These are phyloP conservation scores for Avena sativa DNA, from an alignment of 176 grass and related monocot species.

Conservation along the genomic window DNA sequence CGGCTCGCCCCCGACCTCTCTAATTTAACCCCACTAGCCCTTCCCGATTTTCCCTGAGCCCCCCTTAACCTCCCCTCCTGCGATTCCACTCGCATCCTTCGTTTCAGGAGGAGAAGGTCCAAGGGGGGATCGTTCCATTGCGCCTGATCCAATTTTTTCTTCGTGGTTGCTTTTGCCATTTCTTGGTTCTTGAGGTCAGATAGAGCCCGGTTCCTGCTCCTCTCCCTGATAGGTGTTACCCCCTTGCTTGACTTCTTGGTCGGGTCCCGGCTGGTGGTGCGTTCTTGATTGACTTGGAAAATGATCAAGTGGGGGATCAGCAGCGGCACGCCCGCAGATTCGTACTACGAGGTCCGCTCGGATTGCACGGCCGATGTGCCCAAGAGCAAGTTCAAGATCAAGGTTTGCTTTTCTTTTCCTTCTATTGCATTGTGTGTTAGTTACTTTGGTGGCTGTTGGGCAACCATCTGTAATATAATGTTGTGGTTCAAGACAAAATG, in stretches of 20 bases:
- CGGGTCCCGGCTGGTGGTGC: constrained; percentile 18
- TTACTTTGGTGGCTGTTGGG: constrained; percentile 17
- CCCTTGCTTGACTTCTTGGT: not conserved
- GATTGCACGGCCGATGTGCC: constrained; percentile 82
- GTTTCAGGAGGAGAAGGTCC: constrained; percentile 45
- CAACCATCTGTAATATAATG: constrained; percentile 1
- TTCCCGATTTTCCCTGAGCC: constrained; percentile 35
- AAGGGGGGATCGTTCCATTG: constrained; percentile 48
- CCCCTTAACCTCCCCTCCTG: constrained; percentile 49
- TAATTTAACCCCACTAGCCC: constrained; percentile 54
- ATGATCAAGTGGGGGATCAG: constrained; percentile 75
- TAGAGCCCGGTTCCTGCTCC: not conserved
- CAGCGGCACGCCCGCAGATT: constrained; percentile 78
- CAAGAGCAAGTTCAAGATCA: constrained; percentile 99
- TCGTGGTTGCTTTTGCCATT: not conserved
- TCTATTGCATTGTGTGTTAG: constrained; percentile 29
- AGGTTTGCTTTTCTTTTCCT: constrained; percentile 55
- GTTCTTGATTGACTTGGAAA: constrained; percentile 33
- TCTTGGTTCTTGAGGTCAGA: constrained; percentile 33
- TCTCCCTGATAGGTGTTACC: constrained; percentile 1
- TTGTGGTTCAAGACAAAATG: not conserved
- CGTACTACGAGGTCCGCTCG: constrained; percentile 82
- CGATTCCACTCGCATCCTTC: constrained; percentile 41
- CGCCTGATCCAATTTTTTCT: not conserved
- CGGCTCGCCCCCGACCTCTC: constrained; percentile 28